phyloP scores from a whole-genome alignment of 495 filamentous ascomycete species.

The Collariella sp. region DNA sequence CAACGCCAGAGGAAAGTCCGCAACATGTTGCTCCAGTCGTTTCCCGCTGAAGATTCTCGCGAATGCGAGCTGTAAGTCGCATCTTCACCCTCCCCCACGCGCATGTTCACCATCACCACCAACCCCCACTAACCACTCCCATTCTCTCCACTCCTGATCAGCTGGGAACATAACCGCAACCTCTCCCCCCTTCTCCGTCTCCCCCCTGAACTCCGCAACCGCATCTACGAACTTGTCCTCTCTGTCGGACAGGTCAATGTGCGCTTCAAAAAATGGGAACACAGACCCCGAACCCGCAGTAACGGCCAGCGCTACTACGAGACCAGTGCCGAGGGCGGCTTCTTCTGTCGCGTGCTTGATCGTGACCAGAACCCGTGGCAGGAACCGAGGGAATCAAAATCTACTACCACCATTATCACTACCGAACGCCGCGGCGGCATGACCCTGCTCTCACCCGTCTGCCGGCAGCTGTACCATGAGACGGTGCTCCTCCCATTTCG shows the following conservation, averaged over 20 bases:
- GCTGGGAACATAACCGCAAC: conserved; percentile 17
- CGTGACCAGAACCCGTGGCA: conserved; percentile 18
- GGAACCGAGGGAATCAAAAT: neutral
- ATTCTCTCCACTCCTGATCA: too few relatives aligned
- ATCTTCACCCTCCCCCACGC: neutral
- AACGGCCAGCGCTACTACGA: conserved; percentile 8
- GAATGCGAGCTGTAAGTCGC: conserved; percentile 20
- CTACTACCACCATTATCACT: neutral
- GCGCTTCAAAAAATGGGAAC: conserved; percentile 17
- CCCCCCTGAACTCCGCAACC: conserved; percentile 33
- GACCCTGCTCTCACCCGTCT: conserved; percentile 25
- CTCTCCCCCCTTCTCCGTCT: conserved; percentile 31
- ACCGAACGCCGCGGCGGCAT: conserved; percentile 16
- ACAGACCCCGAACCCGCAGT: conserved; percentile 3
- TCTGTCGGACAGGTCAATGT: conserved; percentile 28
- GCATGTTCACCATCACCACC: neutral
- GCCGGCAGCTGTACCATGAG: conserved; percentile 27
- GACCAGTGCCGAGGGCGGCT: conserved; percentile 18
- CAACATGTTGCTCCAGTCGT: conserved; percentile 8
- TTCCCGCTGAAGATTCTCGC: conserved; percentile 11
- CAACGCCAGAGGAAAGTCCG: conserved; percentile 21
- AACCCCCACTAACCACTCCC: neutral
- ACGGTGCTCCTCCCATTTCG: conserved; percentile 23
- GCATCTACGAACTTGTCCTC: conserved; percentile 30
- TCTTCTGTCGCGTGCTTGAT: conserved; percentile 15